Base-by-base conservation (phyloP, 2,329 filamentous ascomycete species). In the Stagonosporopsis chrysanthemi region DNA sequence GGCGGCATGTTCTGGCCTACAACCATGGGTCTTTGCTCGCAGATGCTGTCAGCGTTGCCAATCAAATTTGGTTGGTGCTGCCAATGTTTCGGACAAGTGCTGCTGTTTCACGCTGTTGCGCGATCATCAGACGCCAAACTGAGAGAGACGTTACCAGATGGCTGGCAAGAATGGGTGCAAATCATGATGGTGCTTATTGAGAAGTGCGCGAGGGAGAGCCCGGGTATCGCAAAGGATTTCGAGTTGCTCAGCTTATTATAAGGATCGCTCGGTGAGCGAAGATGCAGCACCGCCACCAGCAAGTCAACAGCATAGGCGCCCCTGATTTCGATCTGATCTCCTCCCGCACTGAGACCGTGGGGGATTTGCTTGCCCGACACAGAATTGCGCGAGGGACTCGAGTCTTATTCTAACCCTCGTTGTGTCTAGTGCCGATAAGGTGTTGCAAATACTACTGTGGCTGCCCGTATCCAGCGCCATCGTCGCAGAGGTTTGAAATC, bases 51-150 rank as follows among this genome's bases (percentile, higher is more conserved):
- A 2, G 72, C 70, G 2, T 59, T 74, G 43, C 73, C 73, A 11
- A 53, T 77, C 44, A 77, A 77, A 49, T 76, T 77, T 49, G 74
- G 73, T 4, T 77, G 73, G 73, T 74, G 71, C 35, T 73, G 64
- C 23, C 74, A 77, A 46, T 75, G 70, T 57, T 77, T 75, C 49
- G 74, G 74, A 2, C 74, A 76, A 58, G 62, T 77, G 14, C 50
- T 77, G 28, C 54, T 75, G 6, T 73, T 77, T 50, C 66, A 74
- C 35, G 68, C 70, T 5, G 66, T 75, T 19, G 69, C 71, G 23
- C 64, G 65, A 15, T 72, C 67, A 11, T 58, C 66, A 23, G 66
- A 77, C 55, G 40, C 45, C 12, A 71, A 67, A 43, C 52, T 77
- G 43, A 58, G 67, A 46, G 71, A 69, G 14, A 72, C 66, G 9